Percentiles rank a stretch among this genome's conserved stretches.
Conservation (phyloP, 305 asterid species). For the Solanum hybrid region DNA sequence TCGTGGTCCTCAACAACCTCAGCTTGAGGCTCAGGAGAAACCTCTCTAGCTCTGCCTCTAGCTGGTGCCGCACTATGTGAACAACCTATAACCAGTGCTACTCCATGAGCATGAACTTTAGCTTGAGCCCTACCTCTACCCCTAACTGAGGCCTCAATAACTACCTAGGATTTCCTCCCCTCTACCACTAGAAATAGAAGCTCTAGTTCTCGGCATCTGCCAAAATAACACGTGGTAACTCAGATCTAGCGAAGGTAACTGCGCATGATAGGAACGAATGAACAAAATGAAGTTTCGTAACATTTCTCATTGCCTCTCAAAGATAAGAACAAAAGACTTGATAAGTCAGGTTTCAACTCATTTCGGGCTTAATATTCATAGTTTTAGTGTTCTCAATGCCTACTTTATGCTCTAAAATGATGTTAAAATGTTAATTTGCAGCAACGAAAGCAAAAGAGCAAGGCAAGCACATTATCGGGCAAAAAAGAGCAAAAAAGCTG, state of each 20-base stretch:
- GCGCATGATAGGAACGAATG: neutral
- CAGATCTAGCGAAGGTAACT: neutral
- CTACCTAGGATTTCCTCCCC: neutral
- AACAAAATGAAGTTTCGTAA: neutral
- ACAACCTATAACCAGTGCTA: neutral
- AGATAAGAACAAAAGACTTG: neutral
- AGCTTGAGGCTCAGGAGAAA: neutral
- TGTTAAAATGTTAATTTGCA: neutral
- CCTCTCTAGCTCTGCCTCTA: neutral
- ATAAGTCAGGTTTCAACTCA: neutral
- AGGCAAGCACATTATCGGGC: neutral
- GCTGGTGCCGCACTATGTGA: neutral
- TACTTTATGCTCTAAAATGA: neutral
- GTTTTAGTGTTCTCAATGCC: neutral
- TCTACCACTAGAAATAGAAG: neutral
- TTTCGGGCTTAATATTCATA: neutral
- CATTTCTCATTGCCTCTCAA: neutral
- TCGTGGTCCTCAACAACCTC: neutral
- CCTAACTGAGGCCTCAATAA: neutral
- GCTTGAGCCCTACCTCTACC: neutral
- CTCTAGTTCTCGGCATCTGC: neutral
- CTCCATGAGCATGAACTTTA: neutral
- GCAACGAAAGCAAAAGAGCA: neutral
- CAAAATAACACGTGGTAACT: no score
- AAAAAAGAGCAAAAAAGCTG: neutral